A percentile compares a stretch with the other conserved stretches of the same genome.
These are phyloP conservation scores for Phytophthora kernoviae DNA, from an alignment of 352 stramenopile genomes.

Conservation along the genomic window DNA sequence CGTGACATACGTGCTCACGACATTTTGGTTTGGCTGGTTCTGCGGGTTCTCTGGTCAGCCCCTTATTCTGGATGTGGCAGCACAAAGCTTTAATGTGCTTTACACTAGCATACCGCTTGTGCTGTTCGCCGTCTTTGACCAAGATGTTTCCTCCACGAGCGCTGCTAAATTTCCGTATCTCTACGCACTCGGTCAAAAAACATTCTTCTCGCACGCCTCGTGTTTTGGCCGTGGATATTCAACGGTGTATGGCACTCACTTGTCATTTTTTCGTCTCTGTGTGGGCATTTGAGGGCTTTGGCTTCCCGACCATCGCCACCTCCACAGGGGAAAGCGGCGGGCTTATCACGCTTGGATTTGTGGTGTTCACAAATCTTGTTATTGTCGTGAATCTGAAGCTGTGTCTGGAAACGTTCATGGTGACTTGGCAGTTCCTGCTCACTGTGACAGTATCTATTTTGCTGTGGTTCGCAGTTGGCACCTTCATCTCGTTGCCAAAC, in stretches of 20 bases:
- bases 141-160: constrained; percentile 75
- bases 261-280: constrained; percentile 85
- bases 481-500: constrained; percentile 57
- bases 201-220: constrained; percentile 49
- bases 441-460: constrained; percentile 58
- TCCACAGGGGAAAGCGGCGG: constrained; percentile 54
- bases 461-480: constrained; percentile 70
- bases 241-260: constrained; percentile 85
- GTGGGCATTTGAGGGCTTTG: constrained; percentile 62
- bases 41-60: constrained; percentile 81
- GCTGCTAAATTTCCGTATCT: constrained; percentile 68
- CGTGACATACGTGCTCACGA: constrained; percentile 83
- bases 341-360: constrained; percentile 70
- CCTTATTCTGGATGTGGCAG: constrained; percentile 76
- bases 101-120: constrained; percentile 82
- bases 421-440: constrained; percentile 77
- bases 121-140: constrained; percentile 77
- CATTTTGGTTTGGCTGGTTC: constrained; percentile 86
- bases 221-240: constrained; percentile 88
- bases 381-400: constrained; percentile 81
- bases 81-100: constrained; percentile 85
- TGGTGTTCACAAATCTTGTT: constrained; percentile 84
- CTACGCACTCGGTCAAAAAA: constrained; percentile 75
- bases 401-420: constrained; percentile 71
- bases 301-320: constrained; percentile 41